phyloP scores from a whole-genome alignment of 495 filamentous ascomycete genomes.

The Extremus antarcticus region DNA sequence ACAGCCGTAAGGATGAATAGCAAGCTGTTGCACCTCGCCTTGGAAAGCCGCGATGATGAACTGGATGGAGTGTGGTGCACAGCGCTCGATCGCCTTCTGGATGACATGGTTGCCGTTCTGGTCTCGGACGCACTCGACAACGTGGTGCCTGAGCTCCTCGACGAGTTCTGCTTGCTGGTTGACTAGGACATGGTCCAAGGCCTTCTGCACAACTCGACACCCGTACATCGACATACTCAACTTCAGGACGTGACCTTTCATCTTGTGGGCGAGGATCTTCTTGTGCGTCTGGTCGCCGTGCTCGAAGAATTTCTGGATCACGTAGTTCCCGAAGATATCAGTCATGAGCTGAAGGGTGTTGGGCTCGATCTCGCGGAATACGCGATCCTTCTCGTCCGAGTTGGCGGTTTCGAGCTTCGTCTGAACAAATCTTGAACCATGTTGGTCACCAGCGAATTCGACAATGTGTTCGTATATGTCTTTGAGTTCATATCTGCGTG shows the following conservation, averaged over 20 bases:
- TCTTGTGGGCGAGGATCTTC: conserved; percentile 68
- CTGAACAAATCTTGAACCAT: conserved; percentile 93
- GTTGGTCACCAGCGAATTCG: conserved; percentile 92
- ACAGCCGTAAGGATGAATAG: conserved; percentile 78
- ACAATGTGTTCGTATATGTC: conserved; percentile 84
- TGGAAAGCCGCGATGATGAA: conserved; percentile 83
- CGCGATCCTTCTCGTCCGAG: conserved; percentile 90
- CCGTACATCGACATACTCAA: conserved; percentile 88
- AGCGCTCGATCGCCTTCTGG: conserved; percentile 85
- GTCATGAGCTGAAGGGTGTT: conserved; percentile 86
- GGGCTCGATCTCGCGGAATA: conserved; percentile 75
- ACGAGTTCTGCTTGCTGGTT: conserved; percentile 83
- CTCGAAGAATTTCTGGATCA: conserved; percentile 96
- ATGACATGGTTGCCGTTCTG: conserved; percentile 96
- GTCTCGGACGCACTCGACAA: conserved; percentile 72
- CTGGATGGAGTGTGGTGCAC: conserved; percentile 68
- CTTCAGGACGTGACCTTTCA: conserved; percentile 71
- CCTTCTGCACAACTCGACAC: conserved; percentile 95
- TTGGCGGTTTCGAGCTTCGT: conserved; percentile 90
- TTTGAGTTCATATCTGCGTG: conserved; percentile 76
- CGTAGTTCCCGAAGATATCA: conserved; percentile 96
- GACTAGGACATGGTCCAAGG: conserved; percentile 79
- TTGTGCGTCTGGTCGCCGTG: conserved; percentile 93
- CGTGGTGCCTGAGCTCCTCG: conserved; percentile 67
- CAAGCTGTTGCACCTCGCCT: conserved; percentile 65